A percentile compares a stretch with the other conserved stretches of the same genome.
Evolutionary conservation across 495 filamentous ascomycete genomes (phyloP).

Genomic region (Penicillium turbatum): DNA sequence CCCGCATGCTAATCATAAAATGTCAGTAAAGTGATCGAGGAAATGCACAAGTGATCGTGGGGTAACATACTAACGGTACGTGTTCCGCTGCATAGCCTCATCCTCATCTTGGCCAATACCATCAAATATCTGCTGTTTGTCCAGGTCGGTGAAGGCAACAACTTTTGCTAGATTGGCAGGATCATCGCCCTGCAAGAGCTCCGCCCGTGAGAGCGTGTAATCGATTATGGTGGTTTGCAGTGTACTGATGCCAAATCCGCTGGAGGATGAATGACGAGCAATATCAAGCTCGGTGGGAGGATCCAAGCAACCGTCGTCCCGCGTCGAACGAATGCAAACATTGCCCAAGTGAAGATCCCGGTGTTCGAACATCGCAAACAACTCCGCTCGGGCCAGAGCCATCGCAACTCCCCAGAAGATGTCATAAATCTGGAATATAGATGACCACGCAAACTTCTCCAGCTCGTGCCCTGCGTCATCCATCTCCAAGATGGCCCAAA

Average conservation of each 20-base stretch:
- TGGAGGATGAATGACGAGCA: conserved; percentile 25
- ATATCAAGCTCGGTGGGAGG: conserved; percentile 32
- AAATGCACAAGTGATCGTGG: not conserved
- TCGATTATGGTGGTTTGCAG: conserved; percentile 82
- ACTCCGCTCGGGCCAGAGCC: conserved; percentile 72
- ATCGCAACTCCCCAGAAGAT: conserved; percentile 79
- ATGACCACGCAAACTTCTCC: conserved; percentile 55
- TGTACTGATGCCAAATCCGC: conserved; percentile 61
- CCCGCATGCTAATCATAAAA: conserved; percentile 34
- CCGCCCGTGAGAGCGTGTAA: conserved; percentile 77
- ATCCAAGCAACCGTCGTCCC: conserved; percentile 32
- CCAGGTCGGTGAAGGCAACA: conserved; percentile 41
- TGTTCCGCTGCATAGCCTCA: conserved; percentile 39
- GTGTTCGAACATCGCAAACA: conserved; percentile 75
- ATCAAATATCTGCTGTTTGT: conserved; percentile 46
- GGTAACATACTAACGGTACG: conserved; percentile 39
- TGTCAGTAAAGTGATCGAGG: conserved; percentile 11
- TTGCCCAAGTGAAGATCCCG: conserved; percentile 87
- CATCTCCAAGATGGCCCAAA: conserved; percentile 82
- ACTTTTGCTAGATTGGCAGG: conserved; percentile 27
- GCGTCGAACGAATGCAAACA: conserved; percentile 62
- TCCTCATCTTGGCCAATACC: conserved; percentile 42
- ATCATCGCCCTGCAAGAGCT: conserved; percentile 27
- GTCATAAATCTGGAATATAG: conserved; percentile 68
- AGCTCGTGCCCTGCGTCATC: conserved; percentile 78